These are phyloP conservation scores for Populus hybrid DNA, from an alignment of 441 rosid species.

Conservation along the genomic window DNA sequence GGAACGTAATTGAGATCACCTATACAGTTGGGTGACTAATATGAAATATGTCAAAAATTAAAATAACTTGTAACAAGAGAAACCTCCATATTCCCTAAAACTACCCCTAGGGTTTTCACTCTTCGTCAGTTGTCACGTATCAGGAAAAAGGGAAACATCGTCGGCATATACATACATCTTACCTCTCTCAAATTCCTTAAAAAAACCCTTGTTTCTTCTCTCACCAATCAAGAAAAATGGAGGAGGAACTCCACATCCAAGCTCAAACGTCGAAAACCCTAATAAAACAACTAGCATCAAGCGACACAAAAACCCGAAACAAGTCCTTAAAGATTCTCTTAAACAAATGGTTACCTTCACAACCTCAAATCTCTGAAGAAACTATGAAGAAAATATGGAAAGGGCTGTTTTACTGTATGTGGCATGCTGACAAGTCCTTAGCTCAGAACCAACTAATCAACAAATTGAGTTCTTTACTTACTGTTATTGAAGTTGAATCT, in stretches of 20 bases:
- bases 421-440: slow-evolving; percentile 85
- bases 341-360: slow-evolving; percentile 69
- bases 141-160: too few relatives aligned
- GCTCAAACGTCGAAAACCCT: slow-evolving; percentile 42
- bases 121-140: too few relatives aligned
- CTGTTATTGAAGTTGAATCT: slow-evolving; percentile 39
- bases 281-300: slow-evolving; percentile 65
- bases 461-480: slow-evolving; percentile 50
- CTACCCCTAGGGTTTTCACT: too few relatives aligned
- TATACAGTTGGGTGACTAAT: too few relatives aligned
- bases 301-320: slow-evolving; percentile 60
- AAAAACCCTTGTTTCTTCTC: not conserved
- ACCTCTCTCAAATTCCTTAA: not conserved
- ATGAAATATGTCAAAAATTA: too few relatives aligned
- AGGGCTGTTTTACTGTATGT: slow-evolving; percentile 89
- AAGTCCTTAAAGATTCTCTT: slow-evolving; percentile 54
- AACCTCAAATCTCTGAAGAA: slow-evolving; percentile 53
- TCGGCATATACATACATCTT: not conserved
- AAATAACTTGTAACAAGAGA: too few relatives aligned
- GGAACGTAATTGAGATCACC: too few relatives aligned
- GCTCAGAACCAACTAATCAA: slow-evolving; percentile 64
- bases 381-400: slow-evolving; percentile 91
- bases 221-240: not conserved
- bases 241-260: not conserved
- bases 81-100: too few relatives aligned